phyloP scores from a whole-genome alignment of 2,329 filamentous ascomycete genomes.

The Penicillium janthinellum region DNA sequence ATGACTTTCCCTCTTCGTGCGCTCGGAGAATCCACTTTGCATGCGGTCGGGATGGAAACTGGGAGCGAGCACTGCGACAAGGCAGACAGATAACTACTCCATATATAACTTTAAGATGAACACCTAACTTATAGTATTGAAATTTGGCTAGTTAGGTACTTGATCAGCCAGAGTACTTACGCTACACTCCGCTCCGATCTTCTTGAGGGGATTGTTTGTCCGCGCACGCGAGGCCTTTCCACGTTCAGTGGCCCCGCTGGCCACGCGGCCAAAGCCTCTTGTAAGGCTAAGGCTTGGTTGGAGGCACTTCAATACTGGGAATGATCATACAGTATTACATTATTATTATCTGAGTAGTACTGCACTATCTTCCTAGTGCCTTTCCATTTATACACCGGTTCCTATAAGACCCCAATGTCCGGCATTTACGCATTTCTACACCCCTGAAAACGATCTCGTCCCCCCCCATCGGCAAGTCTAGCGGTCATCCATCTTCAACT shows the following conservation, averaged over 20 bases:
- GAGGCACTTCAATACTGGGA: background rate
- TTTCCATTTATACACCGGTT: background rate
- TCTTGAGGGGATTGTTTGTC: background rate
- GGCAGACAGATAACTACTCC: too few relatives aligned
- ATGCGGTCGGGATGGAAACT: background rate
- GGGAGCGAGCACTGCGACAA: background rate
- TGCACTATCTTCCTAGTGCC: background rate
- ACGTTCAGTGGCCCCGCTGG: conserved; percentile 15
- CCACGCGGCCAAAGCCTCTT: conserved; percentile 7
- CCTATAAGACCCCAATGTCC: background rate
- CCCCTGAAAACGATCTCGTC: background rate
- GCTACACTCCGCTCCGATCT: background rate
- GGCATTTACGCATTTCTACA: background rate
- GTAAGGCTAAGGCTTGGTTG: background rate
- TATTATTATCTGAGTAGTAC: background rate
- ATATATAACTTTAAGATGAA: too few relatives aligned
- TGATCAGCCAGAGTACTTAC: background rate
- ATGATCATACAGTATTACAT: background rate
- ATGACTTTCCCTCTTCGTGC: background rate
- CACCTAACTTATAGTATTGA: too few relatives aligned
- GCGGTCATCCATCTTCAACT: background rate
- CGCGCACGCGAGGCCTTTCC: conserved; percentile 18
- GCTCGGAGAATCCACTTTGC: background rate
- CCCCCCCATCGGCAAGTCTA: background rate
- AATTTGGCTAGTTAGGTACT: background rate